These are phyloP conservation scores for Clausena lansium DNA, from an alignment of 345 rosid species.

Conservation along the genomic window DNA sequence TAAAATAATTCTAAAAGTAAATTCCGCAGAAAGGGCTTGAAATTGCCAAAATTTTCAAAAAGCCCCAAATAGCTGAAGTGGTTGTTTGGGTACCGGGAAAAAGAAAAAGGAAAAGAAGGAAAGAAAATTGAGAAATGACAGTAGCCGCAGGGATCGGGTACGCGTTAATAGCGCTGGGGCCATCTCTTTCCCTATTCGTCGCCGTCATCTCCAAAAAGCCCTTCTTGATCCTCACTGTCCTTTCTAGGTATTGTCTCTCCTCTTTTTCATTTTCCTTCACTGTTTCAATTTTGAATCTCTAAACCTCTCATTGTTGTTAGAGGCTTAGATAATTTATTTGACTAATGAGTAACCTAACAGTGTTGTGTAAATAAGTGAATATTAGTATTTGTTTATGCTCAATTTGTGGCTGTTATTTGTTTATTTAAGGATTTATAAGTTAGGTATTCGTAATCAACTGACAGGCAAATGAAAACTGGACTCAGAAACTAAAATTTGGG, in stretches of 20 bases:
- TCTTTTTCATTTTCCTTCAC: neutral
- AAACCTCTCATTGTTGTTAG: neutral
- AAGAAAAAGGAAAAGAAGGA: neutral
- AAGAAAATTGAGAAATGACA: conserved; percentile 49
- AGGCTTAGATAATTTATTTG: neutral
- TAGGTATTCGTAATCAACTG: neutral
- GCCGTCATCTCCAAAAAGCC: conserved; percentile 91
- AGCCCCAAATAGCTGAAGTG: neutral
- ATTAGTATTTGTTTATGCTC: neutral
- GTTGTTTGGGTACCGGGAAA: conserved; percentile 1
- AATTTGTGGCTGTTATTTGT: neutral
- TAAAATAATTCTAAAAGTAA: too few relatives aligned
- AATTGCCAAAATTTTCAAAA: neutral
- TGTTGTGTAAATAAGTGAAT: neutral
- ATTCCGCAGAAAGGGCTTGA: neutral
- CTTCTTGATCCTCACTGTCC: conserved; percentile 85
- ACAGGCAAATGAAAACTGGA: neutral
- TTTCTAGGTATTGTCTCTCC: conserved; percentile 62
- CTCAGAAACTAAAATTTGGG: neutral
- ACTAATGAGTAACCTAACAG: neutral
- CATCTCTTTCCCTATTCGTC: conserved; percentile 83
- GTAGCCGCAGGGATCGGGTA: conserved; percentile 92
- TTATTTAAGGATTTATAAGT: neutral
- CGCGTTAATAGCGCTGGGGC: conserved; percentile 80
- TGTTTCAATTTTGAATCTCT: neutral